Conservation (phyloP, 306 rosid species). For the Prunus davidiana region DNA sequence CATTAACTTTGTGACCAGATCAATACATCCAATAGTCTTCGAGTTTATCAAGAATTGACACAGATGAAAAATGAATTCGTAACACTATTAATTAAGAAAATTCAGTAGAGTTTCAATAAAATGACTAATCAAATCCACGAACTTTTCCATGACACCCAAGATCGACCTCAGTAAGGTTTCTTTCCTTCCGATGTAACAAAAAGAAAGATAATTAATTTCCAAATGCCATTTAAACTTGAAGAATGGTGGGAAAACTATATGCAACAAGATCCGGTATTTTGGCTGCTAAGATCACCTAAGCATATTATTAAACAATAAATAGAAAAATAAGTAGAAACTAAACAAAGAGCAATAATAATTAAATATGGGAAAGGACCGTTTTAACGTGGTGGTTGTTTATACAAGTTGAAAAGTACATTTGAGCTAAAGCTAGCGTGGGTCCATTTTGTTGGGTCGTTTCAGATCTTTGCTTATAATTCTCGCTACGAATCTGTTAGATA, state of each 20-base stretch:
- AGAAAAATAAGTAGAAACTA: not conserved
- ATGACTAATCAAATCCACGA: too few relatives aligned
- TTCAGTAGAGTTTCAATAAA: not conserved
- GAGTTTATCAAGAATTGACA: not conserved
- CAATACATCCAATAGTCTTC: not conserved
- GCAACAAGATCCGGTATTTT: constrained; percentile 33
- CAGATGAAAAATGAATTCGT: not conserved
- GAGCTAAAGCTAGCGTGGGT: constrained; percentile 6
- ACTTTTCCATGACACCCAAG: too few relatives aligned
- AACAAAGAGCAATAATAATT: not conserved
- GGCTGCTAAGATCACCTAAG: constrained; percentile 28
- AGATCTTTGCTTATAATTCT: constrained; percentile 12
- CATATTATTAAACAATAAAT: not conserved
- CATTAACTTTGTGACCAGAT: not conserved
- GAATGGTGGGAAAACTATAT: not conserved
- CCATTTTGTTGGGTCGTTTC: not conserved
- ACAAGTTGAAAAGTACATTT: constrained; percentile 9
- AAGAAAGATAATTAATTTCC: not conserved
- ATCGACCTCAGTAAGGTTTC: rapidly evolving
- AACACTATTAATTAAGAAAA: too few relatives aligned
- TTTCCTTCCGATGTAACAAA: not conserved
- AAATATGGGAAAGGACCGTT: not conserved
- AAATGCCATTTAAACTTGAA: not conserved
- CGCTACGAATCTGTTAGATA: constrained; percentile 4
- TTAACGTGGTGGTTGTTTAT: not conserved